Evolutionary conservation across 371 early-diverging fungal species (phyloP), one percentile per base, ranked within the genome.

Genomic region (Saksenaea vasiformis): DNA sequence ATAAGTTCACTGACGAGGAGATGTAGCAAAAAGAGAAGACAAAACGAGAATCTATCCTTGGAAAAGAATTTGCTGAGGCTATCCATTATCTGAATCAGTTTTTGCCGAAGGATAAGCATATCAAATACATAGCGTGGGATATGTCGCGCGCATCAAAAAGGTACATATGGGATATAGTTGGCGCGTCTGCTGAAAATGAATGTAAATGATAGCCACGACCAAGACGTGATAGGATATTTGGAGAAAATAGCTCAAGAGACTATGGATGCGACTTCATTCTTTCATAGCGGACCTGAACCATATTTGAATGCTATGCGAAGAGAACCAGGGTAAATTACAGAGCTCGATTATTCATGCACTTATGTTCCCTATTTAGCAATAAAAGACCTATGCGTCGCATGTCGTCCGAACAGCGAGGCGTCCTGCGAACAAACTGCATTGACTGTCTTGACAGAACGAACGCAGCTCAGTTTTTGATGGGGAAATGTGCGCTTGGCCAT

Each of bases 401-500:
- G 27, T 55, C 31, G 10, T 28, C 60, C 5, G 57, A 37, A 38
- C 95, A 99, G 70, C 85, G 86, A 19, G 98, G 98, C 7, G 90
- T 99, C 0, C 86, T 98, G 5, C 85, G 99, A 36, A 98, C 98
- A 15, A 99, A 99, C 73, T 99, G 99, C 66, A 97, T 99, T 60
- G 99, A 99, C 72, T 99, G 99, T 62, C 75, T 98, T 26, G 99
- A 99, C 72, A 86, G 99, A 60, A 99, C 99, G 0, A 99, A 99
- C 69, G 96, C 99, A 0, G 97, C 98, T 0, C 99, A 99, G 70
- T 96, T 94, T 67, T 84, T 98, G 22, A 93, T 99, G 76, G 98
- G 97, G 17, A 96, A 96, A 74, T 90, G 93, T 54, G 97, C 95
- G 3, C 78, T 98, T 1, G 96, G 92, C 0, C 91, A 96, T 68